Evolutionary conservation across 2,329 filamentous ascomycete genomes (phyloP), one percentile per base, ranked within the genome.

Genomic region (Colletotrichum camelliae): DNA sequence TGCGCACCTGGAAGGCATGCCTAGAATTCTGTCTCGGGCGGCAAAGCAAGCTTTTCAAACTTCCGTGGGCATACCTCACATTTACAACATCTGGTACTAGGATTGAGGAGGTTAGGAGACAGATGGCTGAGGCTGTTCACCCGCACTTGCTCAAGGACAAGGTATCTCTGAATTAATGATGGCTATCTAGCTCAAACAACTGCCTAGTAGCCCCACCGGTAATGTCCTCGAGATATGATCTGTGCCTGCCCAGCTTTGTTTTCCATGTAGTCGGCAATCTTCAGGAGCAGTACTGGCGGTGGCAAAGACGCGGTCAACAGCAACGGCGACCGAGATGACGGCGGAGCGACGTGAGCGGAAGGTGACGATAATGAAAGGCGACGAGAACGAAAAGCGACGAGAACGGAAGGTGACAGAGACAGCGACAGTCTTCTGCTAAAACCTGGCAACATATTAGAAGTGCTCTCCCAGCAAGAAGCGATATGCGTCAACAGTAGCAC

Each of bases 261-360:
- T 5, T 43, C 18, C 39, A n/a, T 0, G 9, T 12, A 12, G 39
- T 12, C 0, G 18, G 18, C 39, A 12, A 1, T n/a, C 18, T n/a
- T 43, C 8, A 18, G 35, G 39, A 10, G 18, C 9, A n/a, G 9
- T 43, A 9, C 6, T 0, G 18, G 8, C 6, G 9, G 39, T 4
- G 9, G 0, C 18, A 5, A 12, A 43, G 9, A 12, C 0, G 18
- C n/a, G n/a, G n/a, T n/a, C n/a, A n/a, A n/a, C n/a, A n/a, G n/a
- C n/a, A n/a, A n/a, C n/a, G n/a, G n/a, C n/a, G n/a, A n/a, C n/a
- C n/a, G n/a, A n/a, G n/a, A n/a, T n/a, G n/a, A n/a, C n/a, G n/a
- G n/a, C n/a, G n/a, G n/a, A n/a, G n/a, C n/a, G n/a, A n/a, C n/a
- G n/a, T n/a, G n/a, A n/a, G n/a, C n/a, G n/a, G n/a, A n/a, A n/a